A percentile compares a stretch with the other conserved stretches of the same genome.
Conservation (phyloP, 768 basidiomycete species). For the Calvatia gigantea region DNA sequence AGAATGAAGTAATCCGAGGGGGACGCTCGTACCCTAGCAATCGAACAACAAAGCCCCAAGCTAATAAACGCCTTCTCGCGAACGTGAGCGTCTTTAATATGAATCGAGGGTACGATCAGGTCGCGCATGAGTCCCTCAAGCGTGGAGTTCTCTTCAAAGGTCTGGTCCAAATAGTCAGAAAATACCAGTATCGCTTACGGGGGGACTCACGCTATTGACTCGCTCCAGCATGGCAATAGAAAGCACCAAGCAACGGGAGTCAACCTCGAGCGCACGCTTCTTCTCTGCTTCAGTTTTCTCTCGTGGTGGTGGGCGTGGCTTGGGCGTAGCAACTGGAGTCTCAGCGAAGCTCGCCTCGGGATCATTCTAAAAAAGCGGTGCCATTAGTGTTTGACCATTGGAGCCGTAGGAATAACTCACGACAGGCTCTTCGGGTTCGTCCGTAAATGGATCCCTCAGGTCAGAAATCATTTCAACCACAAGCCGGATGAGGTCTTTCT, state of each 20-base stretch:
- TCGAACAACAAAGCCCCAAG: conserved; percentile 82
- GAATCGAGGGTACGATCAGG: conserved; percentile 87
- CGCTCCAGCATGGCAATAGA: conserved; percentile 89
- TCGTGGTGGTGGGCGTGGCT: conserved; percentile 19
- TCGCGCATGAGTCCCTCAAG: conserved; percentile 80
- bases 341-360: conserved; percentile 25
- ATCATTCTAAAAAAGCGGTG: conserved; percentile 8
- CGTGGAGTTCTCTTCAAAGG: conserved; percentile 76
- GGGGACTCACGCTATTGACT: conserved; percentile 75
- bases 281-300: conserved; percentile 61
- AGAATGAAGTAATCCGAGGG: not conserved
- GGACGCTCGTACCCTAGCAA: conserved; percentile 54
- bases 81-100: conserved; percentile 79
- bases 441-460: conserved; percentile 52
- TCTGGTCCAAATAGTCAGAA: conserved; percentile 36
- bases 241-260: conserved; percentile 77
- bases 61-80: conserved; percentile 79
- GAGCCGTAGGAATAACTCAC: not conserved
- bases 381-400: not conserved
- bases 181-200: not conserved
- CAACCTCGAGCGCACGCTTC: conserved; percentile 23
- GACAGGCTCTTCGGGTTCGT: conserved; percentile 23
- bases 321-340: conserved; percentile 21
- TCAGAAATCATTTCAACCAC: conserved; percentile 88
- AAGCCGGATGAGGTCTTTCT: conserved; percentile 82